Base-by-base conservation (phyloP, 2,329 filamentous ascomycete genomes). In the Grosmannia penicillata region DNA sequence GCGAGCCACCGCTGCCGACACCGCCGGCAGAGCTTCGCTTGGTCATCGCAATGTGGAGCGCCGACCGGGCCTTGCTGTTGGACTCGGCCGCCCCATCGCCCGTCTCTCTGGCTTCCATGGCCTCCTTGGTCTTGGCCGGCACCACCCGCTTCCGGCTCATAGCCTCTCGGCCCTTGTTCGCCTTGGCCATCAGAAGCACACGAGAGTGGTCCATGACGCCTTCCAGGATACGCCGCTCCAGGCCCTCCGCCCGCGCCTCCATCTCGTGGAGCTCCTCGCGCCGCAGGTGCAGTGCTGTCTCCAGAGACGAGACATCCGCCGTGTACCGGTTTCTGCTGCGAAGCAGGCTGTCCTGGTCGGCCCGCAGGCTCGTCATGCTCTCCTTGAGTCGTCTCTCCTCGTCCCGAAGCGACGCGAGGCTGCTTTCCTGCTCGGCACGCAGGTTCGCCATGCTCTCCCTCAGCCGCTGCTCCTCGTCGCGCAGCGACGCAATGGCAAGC, bases 201-300 rank as follows among this genome's bases (percentile, higher is more conserved):
- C 89, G 81, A 17, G 89, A 95, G 55, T 96, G 89, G 50, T 96
- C 87, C 62, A 98, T 93, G 45, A 96, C 84, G 21, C 89, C 87
- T 47, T 96, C 89, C 24, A 98, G 64, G 48, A 98, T 94, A 21
- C 91, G 78, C 37, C 87, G 82, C 61, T 98, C 91, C 19, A 98
- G 68, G 4, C 76, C 74, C 55, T 95, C 86, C 3, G 89, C 91
- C 45, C 89, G 82, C 10, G 72, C 66, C 55, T 96, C 89, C 82
- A 98, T 95, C 21, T 82, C 71, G 33, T 84, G 76, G 42, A 98
- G 74, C 60, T 96, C 91, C 48, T 96, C 89, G 32, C 84, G 81
- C 39, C 91, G 81, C 40, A 96, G 78, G 15, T 80, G 75, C 23
- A 96, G 70, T 1, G 91, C 89, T 8, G 85, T 96, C 55, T 96